These are phyloP conservation scores for Lodderomyces orthopsilosis DNA, from an alignment of 1,139 yeast species.

Conservation along the genomic window DNA sequence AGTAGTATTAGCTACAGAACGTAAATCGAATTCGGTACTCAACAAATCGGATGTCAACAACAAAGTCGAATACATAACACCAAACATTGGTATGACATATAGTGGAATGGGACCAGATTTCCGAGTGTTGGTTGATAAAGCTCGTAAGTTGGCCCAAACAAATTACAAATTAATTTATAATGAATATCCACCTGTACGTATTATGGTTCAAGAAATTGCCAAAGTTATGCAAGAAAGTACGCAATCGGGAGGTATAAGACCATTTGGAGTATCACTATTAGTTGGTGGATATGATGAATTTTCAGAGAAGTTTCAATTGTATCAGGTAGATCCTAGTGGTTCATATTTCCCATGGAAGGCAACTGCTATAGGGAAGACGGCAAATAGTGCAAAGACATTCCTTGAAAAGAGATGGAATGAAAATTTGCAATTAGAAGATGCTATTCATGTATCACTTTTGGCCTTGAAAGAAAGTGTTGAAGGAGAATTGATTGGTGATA, in stretches of 20 bases:
- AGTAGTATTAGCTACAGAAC: slow-evolving; percentile 93
- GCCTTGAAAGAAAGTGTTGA: slow-evolving; percentile 96
- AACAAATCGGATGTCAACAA: slow-evolving; percentile 72
- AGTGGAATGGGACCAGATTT: slow-evolving; percentile 99
- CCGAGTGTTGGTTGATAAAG: slow-evolving; percentile 88
- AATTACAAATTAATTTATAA: slow-evolving; percentile 90
- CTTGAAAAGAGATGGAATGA: slow-evolving; percentile 98
- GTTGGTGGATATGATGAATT: slow-evolving; percentile 93
- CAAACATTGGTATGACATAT: slow-evolving; percentile 95
- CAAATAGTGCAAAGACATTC: slow-evolving; percentile 92
- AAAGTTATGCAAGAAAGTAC: slow-evolving; percentile 98
- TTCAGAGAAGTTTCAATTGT: slow-evolving; percentile 71
- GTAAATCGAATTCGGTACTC: slow-evolving; percentile 79
- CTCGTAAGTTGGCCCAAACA: slow-evolving; percentile 91
- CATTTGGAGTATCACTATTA: slow-evolving; percentile 91
- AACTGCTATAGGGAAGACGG: slow-evolving; percentile 96
- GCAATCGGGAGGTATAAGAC: slow-evolving; percentile 97
- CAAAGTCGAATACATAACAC: slow-evolving; percentile 83
- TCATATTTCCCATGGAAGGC: slow-evolving; percentile 99
- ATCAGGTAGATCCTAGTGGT: slow-evolving; percentile 98
- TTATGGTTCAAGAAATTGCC: slow-evolving; percentile 92
- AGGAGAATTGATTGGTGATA: slow-evolving; percentile 96
- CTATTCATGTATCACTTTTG: slow-evolving; percentile 91
- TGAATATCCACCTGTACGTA: slow-evolving; percentile 95
- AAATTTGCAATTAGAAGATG: slow-evolving; percentile 95